Base-by-base conservation (phyloP, 116 monocot genomes). In the Zostera marina region DNA sequence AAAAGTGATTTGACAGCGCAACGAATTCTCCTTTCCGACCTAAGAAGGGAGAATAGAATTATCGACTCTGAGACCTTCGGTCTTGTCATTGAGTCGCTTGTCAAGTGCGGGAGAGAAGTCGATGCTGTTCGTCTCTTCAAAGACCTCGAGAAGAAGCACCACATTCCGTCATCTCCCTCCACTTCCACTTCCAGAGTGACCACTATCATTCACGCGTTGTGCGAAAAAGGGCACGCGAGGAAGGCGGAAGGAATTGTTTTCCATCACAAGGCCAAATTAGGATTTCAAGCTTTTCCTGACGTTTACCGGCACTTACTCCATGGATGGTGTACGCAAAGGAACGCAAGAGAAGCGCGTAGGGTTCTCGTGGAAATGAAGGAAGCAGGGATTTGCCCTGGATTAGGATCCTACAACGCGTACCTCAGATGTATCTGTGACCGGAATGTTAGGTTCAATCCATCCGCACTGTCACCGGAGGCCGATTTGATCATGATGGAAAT, bases 371-470 rank as follows among this genome's bases (percentile, higher is more conserved):
- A 83, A 32, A 88, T 88, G 70, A 83, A 69, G 60, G 52, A 47
- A 0, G 39, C 17, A 9, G 77, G 80, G 10, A 45, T 59, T 42
- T 20, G 25, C 1, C 77, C 71, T 0, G 60, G 73, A 6, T 22
- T 80, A 10, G 70, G 75, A 5, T 77, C 73, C 22, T 89, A 78
- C 64, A 60, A 78, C 40, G 65, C 68, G 26, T 56, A 73, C 1
- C 80, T 89, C 17, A 46, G 63, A 5, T 89, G 89, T 47, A 15
- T 83, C 9, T 89, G 89, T 62, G 56, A 60, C 26, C 53, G 80
- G 38, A 89, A 89, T 53, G 66, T 83, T 22, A 76, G 57, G 53
- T 76, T 76, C 64, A 89, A 89, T 47, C 78, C 83, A 0, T 83
- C 89, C 3, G 81, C 76, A 1, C 71, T 89, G 9, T 71, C 78